Base-by-base conservation (phyloP, 2,329 filamentous ascomycete genomes). In the Rhynchosporium graminicola region DNA sequence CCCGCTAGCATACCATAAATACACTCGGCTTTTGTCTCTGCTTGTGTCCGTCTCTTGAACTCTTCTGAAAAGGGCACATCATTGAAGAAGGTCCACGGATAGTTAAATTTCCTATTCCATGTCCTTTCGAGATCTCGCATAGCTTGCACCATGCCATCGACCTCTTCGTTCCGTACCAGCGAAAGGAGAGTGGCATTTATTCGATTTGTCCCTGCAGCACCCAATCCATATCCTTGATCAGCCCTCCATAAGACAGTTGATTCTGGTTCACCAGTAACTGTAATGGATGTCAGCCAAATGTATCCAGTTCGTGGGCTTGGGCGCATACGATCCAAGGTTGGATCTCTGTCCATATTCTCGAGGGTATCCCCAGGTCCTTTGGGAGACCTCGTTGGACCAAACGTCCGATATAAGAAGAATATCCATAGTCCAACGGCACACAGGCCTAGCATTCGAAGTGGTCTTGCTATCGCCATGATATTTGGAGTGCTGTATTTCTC, bases 61-160 rank as follows among this genome's bases (percentile, higher is more conserved):
- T 98, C 93, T 15, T 95, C 90, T 2, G 89, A 88, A 74, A 99
- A 99, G 15, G 91, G 91, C 58, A 91, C 88, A 73, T 99, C 94
- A 78, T 99, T 99, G 83, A 99, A 96, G 76, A 99, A 99, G 8
- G 92, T 97, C 92, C 95, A 99, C 0, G 95, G 95, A 74, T 99
- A 99, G 80, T 99, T 99, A 85, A 98, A 99, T 75, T 99, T 99
- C 81, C 86, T 82, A 74, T 99, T 99, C 92, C 93, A 99, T 0
- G 94, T 98, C 68, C 89, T 81, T 79, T 99, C 95, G 64, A 99
- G 82, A 73, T 99, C 94, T 60, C 78, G 78, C 91, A 99, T 99
- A 31, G 92, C 92, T 74, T 88, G 85, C 31, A 98, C 80, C 81
- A 99, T 90, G 52, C 89, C 90, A 28, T 86, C 79, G 33, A 97